A percentile compares a stretch with the other conserved stretches of the same genome.
Conservation (phyloP, 2,329 filamentous ascomycete species). For the Lasiodiplodia theobromae region DNA sequence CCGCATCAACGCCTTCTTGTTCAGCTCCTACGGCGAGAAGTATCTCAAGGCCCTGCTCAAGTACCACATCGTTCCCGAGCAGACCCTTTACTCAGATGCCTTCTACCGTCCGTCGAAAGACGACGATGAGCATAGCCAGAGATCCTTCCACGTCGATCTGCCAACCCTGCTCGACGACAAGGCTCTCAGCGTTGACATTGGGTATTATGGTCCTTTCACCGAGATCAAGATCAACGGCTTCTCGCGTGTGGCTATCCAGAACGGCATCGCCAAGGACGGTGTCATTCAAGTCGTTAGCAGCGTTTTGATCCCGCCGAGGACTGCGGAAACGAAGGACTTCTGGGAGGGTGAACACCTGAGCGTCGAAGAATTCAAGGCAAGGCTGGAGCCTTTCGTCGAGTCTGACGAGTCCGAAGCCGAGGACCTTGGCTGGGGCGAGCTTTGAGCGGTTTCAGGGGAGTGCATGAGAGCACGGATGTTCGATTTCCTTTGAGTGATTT, state of each 20-base stretch:
- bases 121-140: neutral
- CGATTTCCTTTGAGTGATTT: neutral
- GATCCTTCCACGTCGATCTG: slow-evolving; percentile 66
- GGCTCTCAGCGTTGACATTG: slow-evolving; percentile 74
- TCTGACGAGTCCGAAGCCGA: slow-evolving; percentile 30
- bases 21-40: slow-evolving; percentile 74
- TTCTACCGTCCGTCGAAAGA: slow-evolving; percentile 62
- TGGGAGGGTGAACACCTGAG: slow-evolving; percentile 53
- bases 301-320: slow-evolving; percentile 79
- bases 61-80: slow-evolving; percentile 78
- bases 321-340: slow-evolving; percentile 43
- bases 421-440: slow-evolving; percentile 24
- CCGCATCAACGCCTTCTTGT: slow-evolving; percentile 81
- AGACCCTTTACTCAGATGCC: slow-evolving; percentile 83
- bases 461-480: neutral
- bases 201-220: slow-evolving; percentile 70
- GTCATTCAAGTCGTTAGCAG: slow-evolving; percentile 79
- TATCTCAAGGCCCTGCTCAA: slow-evolving; percentile 80
- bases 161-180: slow-evolving; percentile 74
- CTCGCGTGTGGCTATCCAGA: slow-evolving; percentile 68
- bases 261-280: slow-evolving; percentile 78
- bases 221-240: slow-evolving; percentile 79
- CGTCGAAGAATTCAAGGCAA: slow-evolving; percentile 67
- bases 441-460: neutral
- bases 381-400: slow-evolving; percentile 47